A percentile compares a stretch with the other conserved stretches of the same genome.
phyloP scores from a whole-genome alignment of 306 rosid genomes.

The apple (Malus domestica) region DNA sequence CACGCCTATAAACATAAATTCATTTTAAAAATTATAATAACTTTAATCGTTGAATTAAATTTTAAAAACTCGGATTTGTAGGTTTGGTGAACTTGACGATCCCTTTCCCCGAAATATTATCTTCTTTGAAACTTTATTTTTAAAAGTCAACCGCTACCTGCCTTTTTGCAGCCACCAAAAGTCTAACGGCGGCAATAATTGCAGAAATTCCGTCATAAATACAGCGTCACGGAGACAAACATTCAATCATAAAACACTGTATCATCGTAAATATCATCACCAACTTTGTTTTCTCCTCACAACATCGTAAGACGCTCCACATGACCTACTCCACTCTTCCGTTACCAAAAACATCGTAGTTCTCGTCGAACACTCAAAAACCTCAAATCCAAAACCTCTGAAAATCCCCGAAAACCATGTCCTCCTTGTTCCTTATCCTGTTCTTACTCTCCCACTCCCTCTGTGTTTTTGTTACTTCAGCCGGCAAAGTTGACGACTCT shows the following conservation, averaged over 20 bases:
- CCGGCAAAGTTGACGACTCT: conserved; percentile 24
- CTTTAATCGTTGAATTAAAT: too few relatives aligned
- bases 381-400: too few relatives aligned
- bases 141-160: not conserved
- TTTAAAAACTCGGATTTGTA: too few relatives aligned
- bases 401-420: not conserved
- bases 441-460: conserved; percentile 14
- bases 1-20: rapidly evolving
- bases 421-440: conserved; percentile 6
- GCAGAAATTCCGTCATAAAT: not conserved
- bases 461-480: conserved; percentile 15
- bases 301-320: not conserved
- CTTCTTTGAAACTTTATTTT: not conserved
- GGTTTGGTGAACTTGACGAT: too few relatives aligned
- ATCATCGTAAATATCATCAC: not conserved
- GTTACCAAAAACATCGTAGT: not conserved
- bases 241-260: not conserved
- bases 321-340: not conserved
- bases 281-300: not conserved
- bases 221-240: not conserved
- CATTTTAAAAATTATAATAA: too few relatives aligned
- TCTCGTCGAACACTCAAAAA: not conserved
- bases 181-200: not conserved
- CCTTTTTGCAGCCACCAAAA: not conserved
- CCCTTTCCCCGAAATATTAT: too few relatives aligned